These are phyloP conservation scores for Rhizopus microsporus DNA, from an alignment of 371 early-diverging fungal genomes.

Conservation along the genomic window DNA sequence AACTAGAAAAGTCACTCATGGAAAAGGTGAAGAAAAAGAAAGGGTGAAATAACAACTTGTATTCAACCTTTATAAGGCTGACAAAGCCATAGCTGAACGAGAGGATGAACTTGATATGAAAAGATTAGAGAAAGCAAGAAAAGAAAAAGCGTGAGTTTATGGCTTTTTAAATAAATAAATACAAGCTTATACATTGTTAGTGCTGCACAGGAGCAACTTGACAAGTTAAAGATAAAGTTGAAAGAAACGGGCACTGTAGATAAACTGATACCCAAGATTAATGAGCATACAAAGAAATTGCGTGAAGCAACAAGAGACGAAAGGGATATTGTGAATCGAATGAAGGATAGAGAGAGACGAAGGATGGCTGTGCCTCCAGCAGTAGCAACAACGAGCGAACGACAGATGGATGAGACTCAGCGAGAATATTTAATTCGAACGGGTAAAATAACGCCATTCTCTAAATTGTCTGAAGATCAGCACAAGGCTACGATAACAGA, in stretches of 20 bases:
- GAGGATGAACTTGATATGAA: conserved; percentile 58
- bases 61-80: conserved; percentile 45
- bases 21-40: conserved; percentile 44
- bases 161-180: background rate
- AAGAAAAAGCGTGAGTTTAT: conserved; percentile 37
- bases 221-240: conserved; percentile 39
- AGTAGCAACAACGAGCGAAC: conserved; percentile 1
- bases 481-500: conserved; percentile 2
- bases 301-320: conserved; percentile 44
- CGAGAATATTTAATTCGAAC: conserved; percentile 70
- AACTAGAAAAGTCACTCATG: conserved; percentile 66
- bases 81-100: conserved; percentile 57
- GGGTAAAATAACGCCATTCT: conserved; percentile 82
- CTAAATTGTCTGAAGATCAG: conserved; percentile 36
- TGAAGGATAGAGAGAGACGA: conserved; percentile 30
- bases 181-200: conserved; percentile 13
- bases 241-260: conserved; percentile 32
- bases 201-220: conserved; percentile 34
- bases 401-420: conserved; percentile 51
- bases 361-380: background rate
- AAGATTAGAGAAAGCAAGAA: conserved; percentile 52
- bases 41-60: background rate
- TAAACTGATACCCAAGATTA: conserved; percentile 28
- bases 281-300: conserved; percentile 40
- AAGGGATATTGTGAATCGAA: conserved; percentile 48